phyloP scores from a whole-genome alignment of 768 basidiomycete species.

The Phylloporus sp. region DNA sequence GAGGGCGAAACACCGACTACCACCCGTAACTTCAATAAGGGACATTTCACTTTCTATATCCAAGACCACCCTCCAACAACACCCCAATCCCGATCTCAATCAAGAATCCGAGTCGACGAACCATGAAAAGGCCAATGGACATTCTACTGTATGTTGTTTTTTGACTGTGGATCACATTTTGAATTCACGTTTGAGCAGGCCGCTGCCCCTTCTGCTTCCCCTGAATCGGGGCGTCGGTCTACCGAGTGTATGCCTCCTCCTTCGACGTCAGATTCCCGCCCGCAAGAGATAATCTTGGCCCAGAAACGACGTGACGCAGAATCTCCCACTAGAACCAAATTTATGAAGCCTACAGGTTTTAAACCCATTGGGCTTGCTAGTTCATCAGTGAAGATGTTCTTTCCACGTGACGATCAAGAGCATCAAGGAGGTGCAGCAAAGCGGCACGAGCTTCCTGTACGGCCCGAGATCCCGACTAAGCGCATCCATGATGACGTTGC shows the following conservation, averaged over 20 bases:
- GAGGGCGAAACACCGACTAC: conserved; percentile 60
- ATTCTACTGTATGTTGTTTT: conserved; percentile 25
- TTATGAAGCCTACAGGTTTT: conserved; percentile 48
- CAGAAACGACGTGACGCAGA: conserved; percentile 17
- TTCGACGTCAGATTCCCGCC: conserved; percentile 11
- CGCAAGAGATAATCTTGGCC: conserved; percentile 7
- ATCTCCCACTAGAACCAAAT: conserved; percentile 18
- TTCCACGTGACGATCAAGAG: conserved; percentile 75
- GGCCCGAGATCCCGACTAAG: conserved; percentile 26
- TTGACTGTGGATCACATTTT: neutral
- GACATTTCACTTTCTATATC: conserved; percentile 29
- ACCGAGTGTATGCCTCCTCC: conserved; percentile 33
- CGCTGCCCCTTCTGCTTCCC: conserved; percentile 16
- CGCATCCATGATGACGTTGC: conserved; percentile 22
- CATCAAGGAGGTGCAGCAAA: conserved; percentile 27
- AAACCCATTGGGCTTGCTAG: conserved; percentile 56
- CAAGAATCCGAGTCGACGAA: conserved; percentile 25
- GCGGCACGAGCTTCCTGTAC: conserved; percentile 14
- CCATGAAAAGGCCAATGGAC: conserved; percentile 41
- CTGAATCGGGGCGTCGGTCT: conserved; percentile 19
- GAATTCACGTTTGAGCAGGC: conserved; percentile 17
- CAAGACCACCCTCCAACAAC: conserved; percentile 27
- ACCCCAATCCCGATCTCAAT: conserved; percentile 13
- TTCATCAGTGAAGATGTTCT: conserved; percentile 68
- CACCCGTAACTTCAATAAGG: conserved; percentile 41